Evolutionary conservation across 2,329 filamentous ascomycete genomes (phyloP).

Genomic region (Piedraia hortae): DNA sequence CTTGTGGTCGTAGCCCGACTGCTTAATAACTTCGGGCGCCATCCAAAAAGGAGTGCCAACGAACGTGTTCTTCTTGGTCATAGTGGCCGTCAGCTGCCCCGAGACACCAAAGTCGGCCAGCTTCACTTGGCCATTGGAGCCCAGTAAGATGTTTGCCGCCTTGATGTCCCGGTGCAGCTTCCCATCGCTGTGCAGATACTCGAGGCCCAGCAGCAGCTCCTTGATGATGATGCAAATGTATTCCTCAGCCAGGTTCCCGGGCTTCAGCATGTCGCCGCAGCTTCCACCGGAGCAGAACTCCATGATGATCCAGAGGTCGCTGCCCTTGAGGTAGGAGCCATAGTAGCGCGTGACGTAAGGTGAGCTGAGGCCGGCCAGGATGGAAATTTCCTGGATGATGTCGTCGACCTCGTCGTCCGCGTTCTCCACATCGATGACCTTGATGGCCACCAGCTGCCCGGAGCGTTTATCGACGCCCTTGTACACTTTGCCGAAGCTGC

Average conservation of each 20-base stretch:
- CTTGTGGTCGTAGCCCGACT: slow-evolving; percentile 92
- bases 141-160: slow-evolving; percentile 83
- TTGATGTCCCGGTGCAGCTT: slow-evolving; percentile 95
- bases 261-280: slow-evolving; percentile 87
- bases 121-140: slow-evolving; percentile 82
- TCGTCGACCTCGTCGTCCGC: slow-evolving; percentile 98
- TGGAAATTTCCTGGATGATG: slow-evolving; percentile 96
- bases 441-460: slow-evolving; percentile 86
- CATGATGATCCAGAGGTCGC: slow-evolving; percentile 98
- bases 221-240: slow-evolving; percentile 90
- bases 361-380: slow-evolving; percentile 82
- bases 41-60: slow-evolving; percentile 98
- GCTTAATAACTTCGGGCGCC: slow-evolving; percentile 95
- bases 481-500: slow-evolving; percentile 95
- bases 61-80: slow-evolving; percentile 99
- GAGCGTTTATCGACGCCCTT: slow-evolving; percentile 91
- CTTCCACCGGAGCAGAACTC: slow-evolving; percentile 94
- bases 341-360: slow-evolving; percentile 95
- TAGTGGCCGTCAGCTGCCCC: slow-evolving; percentile 82
- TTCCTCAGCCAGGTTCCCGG: slow-evolving; percentile 69
- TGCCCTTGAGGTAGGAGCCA: slow-evolving; percentile 85
- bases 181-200: slow-evolving; percentile 83
- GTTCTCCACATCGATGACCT: slow-evolving; percentile 95
- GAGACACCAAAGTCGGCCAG: slow-evolving; percentile 93
- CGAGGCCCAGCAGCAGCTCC: slow-evolving; percentile 67